Percentiles rank a stretch among this genome's conserved stretches.
phyloP scores from a whole-genome alignment of 805 yeast species.

The Geotrichum ghanense region DNA sequence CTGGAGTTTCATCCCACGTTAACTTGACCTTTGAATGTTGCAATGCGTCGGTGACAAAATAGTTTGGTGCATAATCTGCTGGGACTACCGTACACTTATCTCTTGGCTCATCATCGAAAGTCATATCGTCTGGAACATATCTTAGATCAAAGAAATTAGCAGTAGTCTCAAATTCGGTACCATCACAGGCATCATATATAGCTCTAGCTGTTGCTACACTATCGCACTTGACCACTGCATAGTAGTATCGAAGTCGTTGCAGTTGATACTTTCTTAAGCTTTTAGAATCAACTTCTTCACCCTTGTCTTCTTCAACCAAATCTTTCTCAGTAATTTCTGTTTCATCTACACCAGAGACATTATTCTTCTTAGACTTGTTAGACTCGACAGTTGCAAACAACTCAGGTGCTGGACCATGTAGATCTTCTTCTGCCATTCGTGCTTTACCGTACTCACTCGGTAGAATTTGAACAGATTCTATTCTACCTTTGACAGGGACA shows the following conservation, averaged over 20 bases:
- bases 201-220: conserved; percentile 54
- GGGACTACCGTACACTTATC: conserved; percentile 70
- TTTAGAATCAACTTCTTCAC: conserved; percentile 76
- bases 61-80: conserved; percentile 62
- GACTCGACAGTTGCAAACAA: conserved; percentile 43
- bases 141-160: conserved; percentile 89
- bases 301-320: conserved; percentile 70
- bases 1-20: conserved; percentile 98
- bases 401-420: conserved; percentile 87
- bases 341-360: conserved; percentile 14
- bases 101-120: conserved; percentile 59
- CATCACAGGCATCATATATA: conserved; percentile 83
- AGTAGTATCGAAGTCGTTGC: conserved; percentile 84
- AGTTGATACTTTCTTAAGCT: conserved; percentile 82
- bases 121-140: conserved; percentile 88
- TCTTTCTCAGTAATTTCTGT: conserved; percentile 55
- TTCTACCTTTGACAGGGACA: conserved; percentile 63
- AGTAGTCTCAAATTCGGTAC: conserved; percentile 90
- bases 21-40: conserved; percentile 93
- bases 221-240: conserved; percentile 83
- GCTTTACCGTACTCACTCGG: conserved; percentile 93
- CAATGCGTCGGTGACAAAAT: conserved; percentile 86
- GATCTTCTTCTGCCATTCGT: conserved; percentile 78
- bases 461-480: conserved; percentile 56
- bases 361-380: conserved; percentile 18